Evolutionary conservation across 208 protist genomes (phyloP), one percentile per base, ranked within the genome.

Genomic region (Trypanosoma caninum): DNA sequence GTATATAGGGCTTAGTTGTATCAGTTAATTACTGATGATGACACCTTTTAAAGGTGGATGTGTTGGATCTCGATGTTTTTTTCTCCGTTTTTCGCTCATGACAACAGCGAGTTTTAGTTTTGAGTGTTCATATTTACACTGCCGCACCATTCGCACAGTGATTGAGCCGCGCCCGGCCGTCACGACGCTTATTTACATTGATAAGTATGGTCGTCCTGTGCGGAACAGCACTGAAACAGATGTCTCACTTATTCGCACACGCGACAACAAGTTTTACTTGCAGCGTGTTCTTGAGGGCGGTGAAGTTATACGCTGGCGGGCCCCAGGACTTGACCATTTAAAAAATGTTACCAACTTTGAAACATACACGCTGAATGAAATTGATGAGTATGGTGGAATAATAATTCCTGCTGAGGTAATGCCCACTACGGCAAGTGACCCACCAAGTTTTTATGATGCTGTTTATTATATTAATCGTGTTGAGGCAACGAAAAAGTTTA

Each of bases 191-290:
- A 74, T 84, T 25, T 93, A 87, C 55, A 63, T 95, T 42, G 74
- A 93, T 50, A 63, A 78, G 59, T 74, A 57, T 48, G 89, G 86
- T 8, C 61, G 74, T 2, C 69, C 76, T 3, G 65, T 93, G 30
- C 78, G 84, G 20, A 80, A 67, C 41, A 74, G 79, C 5, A 68
- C 60, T 3, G 85, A 91, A 58, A 93, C 86, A 25, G 84, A 91
- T 59, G 46, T 86, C 20, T 89, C 79, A 22, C 64, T 95, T 23
- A 77, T 95, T 22, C 76, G 86, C 30, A 93, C 86, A 16, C 89
- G 89, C 13, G 85, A 95, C 60, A 95, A 95, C 67, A 90, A 93
- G 55, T 95, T 93, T 59, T 95, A 92, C 61, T 63, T 95, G n/a
- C 86, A 93, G 53, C 89, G 89, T 44, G 76, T 95, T 35, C 72